Percentiles rank a stretch among this genome's conserved stretches.
These are phyloP conservation scores for Nemania bipapillata DNA, from an alignment of 2,329 filamentous ascomycete species.

Conservation along the genomic window DNA sequence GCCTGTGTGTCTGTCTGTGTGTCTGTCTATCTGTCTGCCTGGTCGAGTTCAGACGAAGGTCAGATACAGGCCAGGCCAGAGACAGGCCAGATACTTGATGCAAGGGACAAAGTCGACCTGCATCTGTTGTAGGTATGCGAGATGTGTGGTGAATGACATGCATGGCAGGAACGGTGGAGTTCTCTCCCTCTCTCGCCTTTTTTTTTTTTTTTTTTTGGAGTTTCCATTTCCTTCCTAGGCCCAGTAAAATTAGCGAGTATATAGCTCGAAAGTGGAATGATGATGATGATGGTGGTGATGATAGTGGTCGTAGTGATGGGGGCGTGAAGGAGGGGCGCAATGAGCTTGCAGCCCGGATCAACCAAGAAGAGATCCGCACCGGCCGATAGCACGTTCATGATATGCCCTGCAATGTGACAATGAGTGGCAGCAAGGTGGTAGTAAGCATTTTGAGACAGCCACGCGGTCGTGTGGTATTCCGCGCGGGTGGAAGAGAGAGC, in stretches of 20 bases:
- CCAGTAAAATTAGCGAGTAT: conserved; percentile 6
- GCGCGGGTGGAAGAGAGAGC: conserved; percentile 10
- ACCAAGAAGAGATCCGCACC: conserved; percentile 6
- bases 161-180: conserved; percentile 22
- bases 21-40: not conserved
- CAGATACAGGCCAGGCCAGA: no score
- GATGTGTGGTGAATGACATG: conserved; percentile 17
- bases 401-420: conserved; percentile 22
- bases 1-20: no score
- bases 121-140: conserved; percentile 8
- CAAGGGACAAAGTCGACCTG: conserved; percentile 28
- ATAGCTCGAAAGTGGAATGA: conserved; percentile 9
- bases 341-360: conserved; percentile 9
- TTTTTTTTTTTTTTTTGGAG: conserved; percentile 3
- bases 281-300: not conserved
- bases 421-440: conserved; percentile 3
- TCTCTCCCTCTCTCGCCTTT: no score
- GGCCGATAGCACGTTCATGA: conserved; percentile 25
- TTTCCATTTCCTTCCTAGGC: not conserved
- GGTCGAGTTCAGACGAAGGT: conserved; percentile 24
- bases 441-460: conserved; percentile 33
- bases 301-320: conserved; percentile 19
- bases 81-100: conserved; percentile 27
- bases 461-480: conserved; percentile 37
- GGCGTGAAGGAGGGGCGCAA: conserved; percentile 27